A percentile compares a stretch with the other conserved stretches of the same genome.
Evolutionary conservation across 805 yeast species (phyloP).

Genomic region (Yamadazyma sp.): DNA sequence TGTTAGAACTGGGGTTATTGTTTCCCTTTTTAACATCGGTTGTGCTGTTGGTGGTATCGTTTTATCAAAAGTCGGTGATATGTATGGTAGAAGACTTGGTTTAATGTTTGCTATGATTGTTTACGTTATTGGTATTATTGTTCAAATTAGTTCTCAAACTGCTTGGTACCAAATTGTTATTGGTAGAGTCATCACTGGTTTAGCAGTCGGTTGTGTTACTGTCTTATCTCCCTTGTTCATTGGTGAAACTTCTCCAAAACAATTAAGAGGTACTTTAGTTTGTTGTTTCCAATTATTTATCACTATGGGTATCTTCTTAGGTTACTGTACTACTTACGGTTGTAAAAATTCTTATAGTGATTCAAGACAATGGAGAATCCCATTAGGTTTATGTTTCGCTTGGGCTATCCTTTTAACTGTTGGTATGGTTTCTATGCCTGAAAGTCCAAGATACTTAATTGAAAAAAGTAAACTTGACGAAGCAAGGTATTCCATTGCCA

Average conservation of each 20-base stretch:
- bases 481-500: conserved; percentile 54
- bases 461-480: conserved; percentile 48
- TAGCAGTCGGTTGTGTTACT: conserved; percentile 71
- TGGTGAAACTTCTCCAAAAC: conserved; percentile 68
- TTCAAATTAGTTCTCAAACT: conserved; percentile 54
- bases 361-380: conserved; percentile 66
- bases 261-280: conserved; percentile 68
- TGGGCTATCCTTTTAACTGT: conserved; percentile 50
- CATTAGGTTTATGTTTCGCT: conserved; percentile 53
- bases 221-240: conserved; percentile 66
- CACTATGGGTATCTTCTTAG: conserved; percentile 68
- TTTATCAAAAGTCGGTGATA: conserved; percentile 56
- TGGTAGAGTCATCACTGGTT: conserved; percentile 65
- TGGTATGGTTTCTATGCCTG: conserved; percentile 62
- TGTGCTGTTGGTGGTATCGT: conserved; percentile 71
- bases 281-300: conserved; percentile 68
- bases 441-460: conserved; percentile 64
- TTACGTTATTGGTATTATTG: conserved; percentile 57
- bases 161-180: conserved; percentile 63
- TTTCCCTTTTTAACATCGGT: conserved; percentile 61
- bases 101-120: conserved; percentile 51
- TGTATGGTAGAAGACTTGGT: conserved; percentile 58
- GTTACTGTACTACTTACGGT: conserved; percentile 66
- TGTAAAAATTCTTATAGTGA: conserved; percentile 41
- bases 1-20: conserved; percentile 50